Evolutionary conservation across 2,329 filamentous ascomycete species (phyloP), one percentile per base, ranked within the genome.

Genomic region (Alternaria viburni): DNA sequence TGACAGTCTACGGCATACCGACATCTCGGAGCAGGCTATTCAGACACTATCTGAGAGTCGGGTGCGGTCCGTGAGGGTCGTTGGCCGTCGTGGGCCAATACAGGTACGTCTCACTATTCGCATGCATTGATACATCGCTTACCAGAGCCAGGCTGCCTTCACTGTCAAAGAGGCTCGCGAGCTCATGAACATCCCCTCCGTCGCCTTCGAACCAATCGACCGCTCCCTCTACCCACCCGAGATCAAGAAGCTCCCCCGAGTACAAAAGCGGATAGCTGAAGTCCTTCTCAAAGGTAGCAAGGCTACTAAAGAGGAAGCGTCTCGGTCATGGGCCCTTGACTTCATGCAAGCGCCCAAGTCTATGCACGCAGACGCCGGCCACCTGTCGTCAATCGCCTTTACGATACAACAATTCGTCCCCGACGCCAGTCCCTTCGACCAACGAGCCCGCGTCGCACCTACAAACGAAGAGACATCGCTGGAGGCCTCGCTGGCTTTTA

Each of bases 131-230:
- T 6, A 17, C 6, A 44, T 52, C 6, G 26, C 55, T 63, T 19
- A 63, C 51, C 12, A 6, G 12, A 32, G 6, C 15, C 73, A 95
- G 90, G 95, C 93, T 23, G 90, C 96, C 1, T 98, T 97, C 73
- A 97, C 95, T 0, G 97, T 97, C 78, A 98, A 97, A 80, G 96
- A 99, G 82, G 83, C 93, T 15, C 89, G 96, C 36, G 96, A 99
- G 80, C 83, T 99, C 5, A 89, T 97, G 81, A 91, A 91, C 54
- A 85, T 98, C 3, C 86, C 88, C 0, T 83, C 83, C 1, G 90
- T 96, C 10, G 86, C 85, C 13, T 96, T 97, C 73, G 86, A 90
- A 58, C 87, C 91, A 2, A 84, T 95, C 26, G 86, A 92, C 58
- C 79, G 82, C 62, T 82, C 86, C 1, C 83, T 97, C 7, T 84